These are phyloP conservation scores for Venustampulla echinocandica DNA, from an alignment of 495 filamentous ascomycete species.

Conservation along the genomic window DNA sequence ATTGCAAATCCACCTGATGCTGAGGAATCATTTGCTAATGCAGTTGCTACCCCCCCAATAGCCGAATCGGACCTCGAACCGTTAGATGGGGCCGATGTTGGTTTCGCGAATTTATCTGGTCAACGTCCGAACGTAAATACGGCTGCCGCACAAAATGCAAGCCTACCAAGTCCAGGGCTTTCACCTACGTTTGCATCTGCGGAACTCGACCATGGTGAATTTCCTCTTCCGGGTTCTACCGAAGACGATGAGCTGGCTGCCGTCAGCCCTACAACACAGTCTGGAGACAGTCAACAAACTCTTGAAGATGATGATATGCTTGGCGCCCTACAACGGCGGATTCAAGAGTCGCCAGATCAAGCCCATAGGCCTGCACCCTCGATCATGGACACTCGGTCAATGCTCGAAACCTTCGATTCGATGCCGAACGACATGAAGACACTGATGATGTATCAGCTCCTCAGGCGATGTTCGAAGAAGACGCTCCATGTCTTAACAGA, in stretches of 20 bases:
- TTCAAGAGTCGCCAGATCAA: constrained; percentile 23
- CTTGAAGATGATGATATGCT: constrained; percentile 11
- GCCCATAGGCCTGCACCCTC: constrained; percentile 27
- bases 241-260: constrained; percentile 12
- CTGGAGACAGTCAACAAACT: constrained; percentile 21
- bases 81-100: constrained; percentile 35
- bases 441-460: constrained; percentile 92
- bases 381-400: constrained; percentile 56
- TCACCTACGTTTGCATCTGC: constrained; percentile 84
- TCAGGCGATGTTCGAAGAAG: constrained; percentile 79
- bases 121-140: constrained; percentile 48
- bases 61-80: constrained; percentile 45
- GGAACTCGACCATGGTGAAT: constrained; percentile 35
- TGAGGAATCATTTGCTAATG: constrained; percentile 39
- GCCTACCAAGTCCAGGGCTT: constrained; percentile 86
- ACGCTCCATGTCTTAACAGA: constrained; percentile 87
- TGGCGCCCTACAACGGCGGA: background rate
- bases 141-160: constrained; percentile 69
- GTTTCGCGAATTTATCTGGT: constrained; percentile 28
- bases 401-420: constrained; percentile 84
- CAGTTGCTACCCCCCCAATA: constrained; percentile 48
- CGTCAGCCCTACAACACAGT: constrained; percentile 11
- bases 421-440: constrained; percentile 83
- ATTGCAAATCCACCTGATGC: constrained; percentile 33
- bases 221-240: constrained; percentile 1